Evolutionary conservation across 2,329 filamentous ascomycete genomes (phyloP), one percentile per base, ranked within the genome.

Genomic region (Sporothrix sp.): DNA sequence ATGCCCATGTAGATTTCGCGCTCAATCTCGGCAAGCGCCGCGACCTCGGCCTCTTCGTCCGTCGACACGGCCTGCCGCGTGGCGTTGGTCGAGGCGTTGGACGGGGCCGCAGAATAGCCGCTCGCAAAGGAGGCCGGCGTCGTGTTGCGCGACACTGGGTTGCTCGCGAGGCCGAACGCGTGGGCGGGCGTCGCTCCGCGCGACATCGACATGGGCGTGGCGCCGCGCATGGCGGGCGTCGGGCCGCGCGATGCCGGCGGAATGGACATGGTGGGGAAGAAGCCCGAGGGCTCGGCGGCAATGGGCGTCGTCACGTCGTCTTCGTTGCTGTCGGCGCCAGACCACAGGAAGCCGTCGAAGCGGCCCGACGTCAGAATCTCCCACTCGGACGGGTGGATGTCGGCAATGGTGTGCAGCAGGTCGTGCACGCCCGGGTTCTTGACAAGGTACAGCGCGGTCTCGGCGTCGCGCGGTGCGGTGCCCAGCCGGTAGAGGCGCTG

Each of bases 321-420:
- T 23, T 78, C 75, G n/a, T 59, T 64, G 43, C 95, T 90, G 48
- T 96, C 90, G 7, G 87, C 88, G 20, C 91, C 91, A 39, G 88
- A 95, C 81, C 91, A 95, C 18, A 96, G 74, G 68, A 97, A 97
- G 4, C 91, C 91, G 62, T 96, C 90, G 60, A 97, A 97, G 25
- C 91, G 85, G 25, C 91, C 91, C 0, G 91, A 96, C 4, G 85
- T 87, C 11, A 97, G 74, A 50, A 97, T 95, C 56, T 96, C 91
- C 91, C 91, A 97, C 66, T 97, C 91, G n/a, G 87, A 85, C 42
- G 82, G 79, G 62, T 85, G 93, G 59, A 97, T 93, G 48, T 90
- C 87, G 32, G 86, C 83, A 45, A 96, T 75, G 0, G 91, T 95
- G 36, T 87, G 82, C 3, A 97, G 79, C 28, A 95, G 81, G 61